Evolutionary conservation across 139 green algal species (phyloP).

Genomic region (Gonium pectorale): DNA sequence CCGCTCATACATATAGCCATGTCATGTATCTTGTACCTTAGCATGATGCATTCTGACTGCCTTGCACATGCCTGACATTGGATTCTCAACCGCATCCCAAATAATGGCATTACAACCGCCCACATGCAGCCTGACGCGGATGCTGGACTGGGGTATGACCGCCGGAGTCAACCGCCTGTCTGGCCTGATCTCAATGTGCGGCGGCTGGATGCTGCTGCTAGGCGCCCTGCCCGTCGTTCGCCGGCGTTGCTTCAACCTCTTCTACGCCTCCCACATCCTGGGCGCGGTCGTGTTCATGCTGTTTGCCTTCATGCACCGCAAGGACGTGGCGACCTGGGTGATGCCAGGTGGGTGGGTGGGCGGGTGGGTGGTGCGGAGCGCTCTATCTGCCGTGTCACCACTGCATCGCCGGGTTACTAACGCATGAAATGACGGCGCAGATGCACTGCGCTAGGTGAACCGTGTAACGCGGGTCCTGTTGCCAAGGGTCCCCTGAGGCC

Average conservation of each 20-base stretch:
- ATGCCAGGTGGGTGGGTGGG: conserved; percentile 21
- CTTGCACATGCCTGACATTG: no score
- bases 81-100: no score
- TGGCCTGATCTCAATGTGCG: conserved; percentile 7
- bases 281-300: conserved; percentile 22
- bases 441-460: no score
- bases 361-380: no score
- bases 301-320: conserved; percentile 41
- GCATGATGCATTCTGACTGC: no score
- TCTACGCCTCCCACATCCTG: conserved; percentile 9
- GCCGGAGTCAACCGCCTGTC: conserved; percentile 18
- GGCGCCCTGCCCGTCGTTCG: conserved; percentile 12
- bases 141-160: conserved; percentile 12
- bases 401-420: no score
- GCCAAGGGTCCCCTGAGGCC: no score
- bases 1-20: no score
- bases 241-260: conserved; percentile 29
- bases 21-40: neutral
- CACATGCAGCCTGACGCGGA: neutral
- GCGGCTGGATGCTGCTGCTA: conserved; percentile 34
- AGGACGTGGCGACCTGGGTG: conserved; percentile 33
- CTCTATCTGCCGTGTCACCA: no score
- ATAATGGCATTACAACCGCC: no score
- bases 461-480: no score
- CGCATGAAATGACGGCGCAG: no score